These are phyloP conservation scores for Boletus fagicola DNA, from an alignment of 768 basidiomycete species.

Conservation along the genomic window DNA sequence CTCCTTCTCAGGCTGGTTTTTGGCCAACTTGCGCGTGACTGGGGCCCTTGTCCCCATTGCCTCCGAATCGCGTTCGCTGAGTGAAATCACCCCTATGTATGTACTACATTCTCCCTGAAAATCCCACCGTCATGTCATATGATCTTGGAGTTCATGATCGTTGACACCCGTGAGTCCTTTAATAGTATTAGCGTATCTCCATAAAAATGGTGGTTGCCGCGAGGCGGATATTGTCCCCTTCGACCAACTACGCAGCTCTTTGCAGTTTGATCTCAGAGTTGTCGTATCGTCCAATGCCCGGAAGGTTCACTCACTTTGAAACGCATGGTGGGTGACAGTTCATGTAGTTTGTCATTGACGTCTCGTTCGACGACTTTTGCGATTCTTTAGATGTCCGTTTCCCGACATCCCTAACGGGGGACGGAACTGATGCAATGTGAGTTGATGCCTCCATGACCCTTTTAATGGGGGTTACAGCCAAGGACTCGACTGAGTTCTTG, in stretches of 20 bases:
- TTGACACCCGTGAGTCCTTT: neutral
- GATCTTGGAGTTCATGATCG: neutral
- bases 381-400: constrained; percentile 70
- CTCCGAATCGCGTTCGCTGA: no score
- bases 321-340: constrained; percentile 49
- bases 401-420: constrained; percentile 86
- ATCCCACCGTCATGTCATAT: constrained; percentile 2
- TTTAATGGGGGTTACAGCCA: no score
- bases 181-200: neutral
- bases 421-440: constrained; percentile 91
- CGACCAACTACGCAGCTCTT: neutral
- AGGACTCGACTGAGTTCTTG: neutral
- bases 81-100: neutral
- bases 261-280: neutral
- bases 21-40: neutral
- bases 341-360: neutral
- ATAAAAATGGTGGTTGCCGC: neutral
- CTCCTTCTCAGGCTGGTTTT: neutral
- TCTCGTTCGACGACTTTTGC: neutral
- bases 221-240: neutral
- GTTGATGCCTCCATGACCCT: constrained; percentile 11
- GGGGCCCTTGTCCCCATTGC: neutral
- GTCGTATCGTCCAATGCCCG: constrained; percentile 1
- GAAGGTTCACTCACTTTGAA: constrained; percentile 51
- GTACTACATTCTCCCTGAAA: neutral